These are phyloP conservation scores for Penicillium thymicola DNA, from an alignment of 2,329 filamentous ascomycete genomes.

Conservation along the genomic window DNA sequence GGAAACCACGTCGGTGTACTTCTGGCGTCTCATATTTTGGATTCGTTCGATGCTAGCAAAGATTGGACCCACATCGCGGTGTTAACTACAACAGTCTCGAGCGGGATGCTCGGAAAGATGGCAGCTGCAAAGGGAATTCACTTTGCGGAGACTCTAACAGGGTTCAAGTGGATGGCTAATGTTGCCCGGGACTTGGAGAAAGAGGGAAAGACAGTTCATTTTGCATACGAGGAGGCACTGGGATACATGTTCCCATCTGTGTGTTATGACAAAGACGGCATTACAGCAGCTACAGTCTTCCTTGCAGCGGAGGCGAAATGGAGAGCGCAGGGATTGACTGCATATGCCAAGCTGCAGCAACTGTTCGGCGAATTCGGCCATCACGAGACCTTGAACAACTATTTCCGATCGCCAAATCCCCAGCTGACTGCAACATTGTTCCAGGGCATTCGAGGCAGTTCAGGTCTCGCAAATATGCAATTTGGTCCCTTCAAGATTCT, in stretches of 20 bases:
- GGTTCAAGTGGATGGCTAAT: constrained; percentile 68
- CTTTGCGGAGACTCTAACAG: constrained; percentile 61
- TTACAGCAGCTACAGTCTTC: constrained; percentile 59
- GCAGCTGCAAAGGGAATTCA: constrained; percentile 54
- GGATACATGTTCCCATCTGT: constrained; percentile 64
- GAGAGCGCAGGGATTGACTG: constrained; percentile 52
- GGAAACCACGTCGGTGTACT: constrained; percentile 64
- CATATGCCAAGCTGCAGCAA: constrained; percentile 55
- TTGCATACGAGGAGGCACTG: constrained; percentile 64
- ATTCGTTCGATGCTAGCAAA: constrained; percentile 39
- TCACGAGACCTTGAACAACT: constrained; percentile 63
- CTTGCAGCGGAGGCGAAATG: constrained; percentile 54
- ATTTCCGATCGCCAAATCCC: constrained; percentile 58
- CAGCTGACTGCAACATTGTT: constrained; percentile 55
- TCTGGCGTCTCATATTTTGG: constrained; percentile 56
- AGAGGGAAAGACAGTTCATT: constrained; percentile 51
- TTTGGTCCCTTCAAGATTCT: constrained; percentile 53
- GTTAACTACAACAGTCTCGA: constrained; percentile 62
- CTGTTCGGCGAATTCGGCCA: constrained; percentile 58
- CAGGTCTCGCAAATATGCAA: constrained; percentile 41
- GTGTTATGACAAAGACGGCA: constrained; percentile 63
- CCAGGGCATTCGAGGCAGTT: constrained; percentile 49
- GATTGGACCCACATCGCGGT: constrained; percentile 49
- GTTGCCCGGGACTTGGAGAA: constrained; percentile 52
- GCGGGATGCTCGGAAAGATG: constrained; percentile 59